phyloP scores from a whole-genome alignment of 345 rosid genomes.

The Boechera retrofracta region DNA sequence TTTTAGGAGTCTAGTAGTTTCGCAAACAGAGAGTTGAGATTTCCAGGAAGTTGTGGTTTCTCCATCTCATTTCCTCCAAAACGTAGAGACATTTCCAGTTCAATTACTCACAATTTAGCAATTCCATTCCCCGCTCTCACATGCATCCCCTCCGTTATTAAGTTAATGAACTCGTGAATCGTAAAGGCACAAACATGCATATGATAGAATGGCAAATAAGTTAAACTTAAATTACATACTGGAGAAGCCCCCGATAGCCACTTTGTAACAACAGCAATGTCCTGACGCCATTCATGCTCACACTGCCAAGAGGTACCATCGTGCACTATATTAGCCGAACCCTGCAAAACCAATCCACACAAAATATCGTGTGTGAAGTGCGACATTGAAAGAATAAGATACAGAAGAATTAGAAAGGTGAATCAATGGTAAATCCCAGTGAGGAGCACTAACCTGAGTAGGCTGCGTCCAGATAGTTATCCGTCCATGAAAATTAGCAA shows the following conservation, averaged over 20 bases:
- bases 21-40: constrained; percentile 2
- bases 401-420: neutral
- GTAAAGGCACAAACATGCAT: constrained; percentile 21
- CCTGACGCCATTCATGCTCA: constrained; percentile 99
- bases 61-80: constrained; percentile 32
- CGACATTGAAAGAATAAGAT: neutral
- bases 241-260: constrained; percentile 96
- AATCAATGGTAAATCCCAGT: neutral
- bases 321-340: constrained; percentile 75
- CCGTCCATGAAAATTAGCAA: constrained; percentile 97
- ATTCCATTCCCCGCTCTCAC: constrained; percentile 15
- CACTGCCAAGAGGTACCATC: constrained; percentile 98
- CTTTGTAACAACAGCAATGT: constrained; percentile 94
- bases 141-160: constrained; percentile 10
- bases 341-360: constrained; percentile 56
- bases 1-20: constrained; percentile 3
- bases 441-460: constrained; percentile 66
- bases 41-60: neutral
- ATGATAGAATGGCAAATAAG: constrained; percentile 10
- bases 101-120: constrained; percentile 6
- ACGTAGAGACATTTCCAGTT: constrained; percentile 16
- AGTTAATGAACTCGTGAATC: neutral
- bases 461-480: constrained; percentile 97
- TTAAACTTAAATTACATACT: constrained; percentile 51
- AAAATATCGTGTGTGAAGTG: neutral